Evolutionary conservation across 345 rosid species (phyloP).

Genomic region (Odontarrhena argentea): DNA sequence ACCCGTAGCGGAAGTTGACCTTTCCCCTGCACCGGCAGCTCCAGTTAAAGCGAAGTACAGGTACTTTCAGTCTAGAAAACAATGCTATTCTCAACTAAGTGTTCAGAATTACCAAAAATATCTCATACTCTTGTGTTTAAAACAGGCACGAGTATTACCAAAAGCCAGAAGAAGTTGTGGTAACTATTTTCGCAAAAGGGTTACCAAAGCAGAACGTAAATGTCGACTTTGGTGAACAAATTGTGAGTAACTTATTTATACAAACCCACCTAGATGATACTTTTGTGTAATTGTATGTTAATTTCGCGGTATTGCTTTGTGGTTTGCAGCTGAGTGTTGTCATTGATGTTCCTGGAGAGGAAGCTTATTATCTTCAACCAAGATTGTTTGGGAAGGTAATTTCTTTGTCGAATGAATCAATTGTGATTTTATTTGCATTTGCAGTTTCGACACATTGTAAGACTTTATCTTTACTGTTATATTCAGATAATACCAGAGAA

Average conservation of each 20-base stretch:
- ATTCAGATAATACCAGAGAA: constrained; percentile 73
- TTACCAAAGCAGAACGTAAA: constrained; percentile 55
- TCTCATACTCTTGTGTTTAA: constrained; percentile 9
- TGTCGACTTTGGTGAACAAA: constrained; percentile 86
- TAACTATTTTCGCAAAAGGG: constrained; percentile 86
- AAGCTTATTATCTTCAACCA: constrained; percentile 71
- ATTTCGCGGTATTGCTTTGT: constrained; percentile 5
- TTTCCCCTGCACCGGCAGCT: constrained; percentile 30
- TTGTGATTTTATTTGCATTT: not conserved
- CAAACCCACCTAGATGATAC: not conserved
- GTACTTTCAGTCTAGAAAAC: constrained; percentile 34
- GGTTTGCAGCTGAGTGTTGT: constrained; percentile 72
- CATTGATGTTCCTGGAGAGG: constrained; percentile 73
- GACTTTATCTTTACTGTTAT: not conserved
- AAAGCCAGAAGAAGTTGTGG: constrained; percentile 87
- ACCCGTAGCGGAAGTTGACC: constrained; percentile 15
- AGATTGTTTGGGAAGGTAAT: constrained; percentile 91
- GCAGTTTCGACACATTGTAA: not conserved
- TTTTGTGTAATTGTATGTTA: not conserved
- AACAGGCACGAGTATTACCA: constrained; percentile 85
- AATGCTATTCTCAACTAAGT: not conserved
- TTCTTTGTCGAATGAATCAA: not conserved
- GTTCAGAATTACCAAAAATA: not conserved
- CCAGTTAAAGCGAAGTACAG: constrained; percentile 55
- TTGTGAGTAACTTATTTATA: constrained; percentile 59